These are phyloP conservation scores for Hypomontagnella submonticulosa DNA, from an alignment of 495 filamentous ascomycete genomes.

Conservation along the genomic window DNA sequence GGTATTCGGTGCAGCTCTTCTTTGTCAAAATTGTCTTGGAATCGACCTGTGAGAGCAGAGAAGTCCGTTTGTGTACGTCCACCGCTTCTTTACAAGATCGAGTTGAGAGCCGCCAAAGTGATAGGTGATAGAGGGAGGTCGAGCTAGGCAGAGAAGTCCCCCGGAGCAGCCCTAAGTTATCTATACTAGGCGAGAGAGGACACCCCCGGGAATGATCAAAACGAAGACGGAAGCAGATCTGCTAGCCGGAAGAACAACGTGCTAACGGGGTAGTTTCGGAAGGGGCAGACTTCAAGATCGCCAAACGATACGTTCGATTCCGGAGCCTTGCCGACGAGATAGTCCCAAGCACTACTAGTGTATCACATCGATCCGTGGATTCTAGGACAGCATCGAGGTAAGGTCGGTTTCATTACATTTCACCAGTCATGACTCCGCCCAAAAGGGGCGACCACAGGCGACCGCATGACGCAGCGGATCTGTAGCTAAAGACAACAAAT, in stretches of 20 bases:
- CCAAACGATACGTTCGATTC: conserved; percentile 43
- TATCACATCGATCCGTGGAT: conserved; percentile 46
- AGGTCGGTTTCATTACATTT: conserved; percentile 53
- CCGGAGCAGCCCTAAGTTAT: conserved; percentile 24
- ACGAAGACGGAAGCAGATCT: conserved; percentile 30
- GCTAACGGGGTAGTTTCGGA: conserved; percentile 36
- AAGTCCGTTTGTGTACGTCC: conserved; percentile 54
- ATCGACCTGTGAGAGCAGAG: conserved; percentile 56
- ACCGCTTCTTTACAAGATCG: conserved; percentile 59
- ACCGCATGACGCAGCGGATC: conserved; percentile 57
- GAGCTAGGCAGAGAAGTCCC: conserved; percentile 23
- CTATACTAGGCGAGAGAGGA: conserved; percentile 25
- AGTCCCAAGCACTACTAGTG: conserved; percentile 37
- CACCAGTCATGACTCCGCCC: conserved; percentile 50
- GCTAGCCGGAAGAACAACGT: conserved; percentile 28
- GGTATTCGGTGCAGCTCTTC: conserved; percentile 56
- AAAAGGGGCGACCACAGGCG: conserved; percentile 55
- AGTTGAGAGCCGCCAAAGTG: conserved; percentile 54
- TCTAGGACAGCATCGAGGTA: conserved; percentile 55
- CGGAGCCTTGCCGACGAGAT: conserved; percentile 44
- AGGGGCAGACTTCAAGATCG: conserved; percentile 29
- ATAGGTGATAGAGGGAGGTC: conserved; percentile 49
- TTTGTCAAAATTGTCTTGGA: conserved; percentile 58
- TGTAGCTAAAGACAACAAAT: conserved; percentile 56
- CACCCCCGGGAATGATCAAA: conserved; percentile 28